Conservation (phyloP, 2,329 filamentous ascomycete genomes). For the Uncinocarpus reesii region DNA sequence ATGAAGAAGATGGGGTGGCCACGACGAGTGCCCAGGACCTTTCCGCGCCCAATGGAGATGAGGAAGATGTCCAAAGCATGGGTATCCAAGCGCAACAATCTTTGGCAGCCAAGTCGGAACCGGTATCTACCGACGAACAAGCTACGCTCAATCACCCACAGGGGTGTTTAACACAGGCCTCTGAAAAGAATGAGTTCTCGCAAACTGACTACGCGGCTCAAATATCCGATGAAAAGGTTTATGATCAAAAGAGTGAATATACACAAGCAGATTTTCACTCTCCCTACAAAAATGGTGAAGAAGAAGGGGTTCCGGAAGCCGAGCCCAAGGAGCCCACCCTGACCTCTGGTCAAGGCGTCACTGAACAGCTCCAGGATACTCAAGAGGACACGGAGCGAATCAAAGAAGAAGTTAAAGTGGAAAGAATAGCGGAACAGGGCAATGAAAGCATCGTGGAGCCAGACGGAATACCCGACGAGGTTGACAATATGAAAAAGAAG, state of each 20-base stretch:
- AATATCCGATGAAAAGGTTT: not conserved
- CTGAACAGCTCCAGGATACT: not conserved
- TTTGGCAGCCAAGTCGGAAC: too few relatives aligned
- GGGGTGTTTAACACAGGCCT: too few relatives aligned
- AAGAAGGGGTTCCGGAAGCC: constrained; percentile 7
- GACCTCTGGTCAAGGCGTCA: not conserved
- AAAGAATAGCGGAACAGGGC: not conserved
- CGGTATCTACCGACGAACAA: too few relatives aligned
- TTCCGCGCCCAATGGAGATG: too few relatives aligned
- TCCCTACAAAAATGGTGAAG: not conserved
- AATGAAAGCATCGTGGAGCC: not conserved
- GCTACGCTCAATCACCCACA: too few relatives aligned
- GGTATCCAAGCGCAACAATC: too few relatives aligned
- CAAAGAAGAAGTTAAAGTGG: not conserved
- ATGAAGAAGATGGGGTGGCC: not conserved
- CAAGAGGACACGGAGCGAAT: not conserved
- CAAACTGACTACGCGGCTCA: not conserved
- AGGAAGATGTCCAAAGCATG: not conserved
- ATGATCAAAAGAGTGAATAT: not conserved
- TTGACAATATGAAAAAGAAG: not conserved
- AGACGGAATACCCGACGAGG: not conserved
- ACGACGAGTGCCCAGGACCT: too few relatives aligned
- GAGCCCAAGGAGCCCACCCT: not conserved
- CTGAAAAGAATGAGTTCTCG: not conserved
- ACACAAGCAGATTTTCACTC: not conserved